Evolutionary conservation across 352 stramenopile species (phyloP).

Genomic region (Pythium oligandrum): DNA sequence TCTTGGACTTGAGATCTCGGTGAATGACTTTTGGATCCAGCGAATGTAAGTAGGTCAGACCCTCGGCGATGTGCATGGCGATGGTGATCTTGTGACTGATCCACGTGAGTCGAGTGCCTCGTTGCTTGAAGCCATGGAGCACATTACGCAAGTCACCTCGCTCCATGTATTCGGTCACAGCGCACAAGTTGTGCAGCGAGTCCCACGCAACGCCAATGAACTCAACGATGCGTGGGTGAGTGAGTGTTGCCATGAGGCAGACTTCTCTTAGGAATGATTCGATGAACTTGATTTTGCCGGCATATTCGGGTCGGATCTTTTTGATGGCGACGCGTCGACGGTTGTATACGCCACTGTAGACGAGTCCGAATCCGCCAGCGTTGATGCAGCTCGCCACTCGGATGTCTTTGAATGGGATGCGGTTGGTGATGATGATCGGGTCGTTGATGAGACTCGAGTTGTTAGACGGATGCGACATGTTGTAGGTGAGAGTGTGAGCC

Average conservation of each 20-base stretch:
- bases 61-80: conserved; percentile 28
- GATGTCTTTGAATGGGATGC: conserved; percentile 55
- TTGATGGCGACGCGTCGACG: conserved; percentile 52
- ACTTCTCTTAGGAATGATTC: conserved; percentile 58
- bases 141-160: conserved; percentile 55
- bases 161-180: conserved; percentile 69
- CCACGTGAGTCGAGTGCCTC: conserved; percentile 36
- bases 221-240: conserved; percentile 58
- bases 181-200: conserved; percentile 42
- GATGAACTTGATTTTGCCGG: conserved; percentile 39
- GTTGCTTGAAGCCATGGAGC: conserved; percentile 36
- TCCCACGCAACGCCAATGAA: conserved; percentile 67
- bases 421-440: conserved; percentile 40
- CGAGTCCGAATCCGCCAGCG: conserved; percentile 48
- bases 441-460: conserved; percentile 51
- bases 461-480: conserved; percentile 36
- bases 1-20: neutral
- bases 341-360: conserved; percentile 58
- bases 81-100: conserved; percentile 29
- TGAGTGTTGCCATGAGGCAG: conserved; percentile 41
- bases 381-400: conserved; percentile 54
- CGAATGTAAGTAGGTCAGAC: conserved; percentile 53
- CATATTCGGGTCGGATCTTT: conserved; percentile 42
- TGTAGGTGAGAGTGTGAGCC: conserved; percentile 47
- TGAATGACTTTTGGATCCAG: conserved; percentile 41